These are phyloP conservation scores for Harringtonia lauricola DNA, from an alignment of 2,329 filamentous ascomycete species.

Conservation along the genomic window DNA sequence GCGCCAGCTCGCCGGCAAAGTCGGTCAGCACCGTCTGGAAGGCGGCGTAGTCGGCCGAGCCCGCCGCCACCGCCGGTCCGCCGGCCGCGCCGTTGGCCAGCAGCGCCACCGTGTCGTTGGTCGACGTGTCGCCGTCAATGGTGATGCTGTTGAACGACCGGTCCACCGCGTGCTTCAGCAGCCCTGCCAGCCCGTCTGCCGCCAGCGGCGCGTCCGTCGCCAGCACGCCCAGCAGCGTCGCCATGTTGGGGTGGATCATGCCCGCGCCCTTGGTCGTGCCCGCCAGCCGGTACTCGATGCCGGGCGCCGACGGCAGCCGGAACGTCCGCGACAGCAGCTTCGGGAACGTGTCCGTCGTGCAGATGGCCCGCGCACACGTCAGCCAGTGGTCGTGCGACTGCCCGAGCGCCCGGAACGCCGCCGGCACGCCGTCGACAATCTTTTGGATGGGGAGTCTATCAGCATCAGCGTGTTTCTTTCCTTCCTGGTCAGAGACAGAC, in stretches of 20 bases:
- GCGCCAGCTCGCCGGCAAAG: conserved; percentile 75
- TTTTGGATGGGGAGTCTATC: conserved; percentile 75
- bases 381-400: conserved; percentile 79
- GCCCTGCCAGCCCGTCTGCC: conserved; percentile 50
- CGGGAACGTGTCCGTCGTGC: conserved; percentile 96
- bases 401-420: conserved; percentile 60
- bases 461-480: background rate
- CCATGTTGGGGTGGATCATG: conserved; percentile 99
- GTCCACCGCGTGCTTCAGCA: conserved; percentile 65
- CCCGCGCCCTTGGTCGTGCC: conserved; percentile 97
- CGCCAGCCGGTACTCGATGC: conserved; percentile 68
- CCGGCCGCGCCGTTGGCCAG: conserved; percentile 93
- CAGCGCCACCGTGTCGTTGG: conserved; percentile 90
- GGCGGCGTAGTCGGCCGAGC: conserved; percentile 52
- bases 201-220: conserved; percentile 82
- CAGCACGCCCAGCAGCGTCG: conserved; percentile 81
- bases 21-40: conserved; percentile 61
- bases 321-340: conserved; percentile 85
- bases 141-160: conserved; percentile 94
- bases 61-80: conserved; percentile 50
- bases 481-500: conserved; percentile 13
- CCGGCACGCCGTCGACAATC: conserved; percentile 73
- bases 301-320: conserved; percentile 67
- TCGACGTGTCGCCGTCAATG: conserved; percentile 93
- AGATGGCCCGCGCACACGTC: conserved; percentile 77